These are phyloP conservation scores for Penicillium herquei DNA, from an alignment of 495 filamentous ascomycete species.

Conservation along the genomic window DNA sequence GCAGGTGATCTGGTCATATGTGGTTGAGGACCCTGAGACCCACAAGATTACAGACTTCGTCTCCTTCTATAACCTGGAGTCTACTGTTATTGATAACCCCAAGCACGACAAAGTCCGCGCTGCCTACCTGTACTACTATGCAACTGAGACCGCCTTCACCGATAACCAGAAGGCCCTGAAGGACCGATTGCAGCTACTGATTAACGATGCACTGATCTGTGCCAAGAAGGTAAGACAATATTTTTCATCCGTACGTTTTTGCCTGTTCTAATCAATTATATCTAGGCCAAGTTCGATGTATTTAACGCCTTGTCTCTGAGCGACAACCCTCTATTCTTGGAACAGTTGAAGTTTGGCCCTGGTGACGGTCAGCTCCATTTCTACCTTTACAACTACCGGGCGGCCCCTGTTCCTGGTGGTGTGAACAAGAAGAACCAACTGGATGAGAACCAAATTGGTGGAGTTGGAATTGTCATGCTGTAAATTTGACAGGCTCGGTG, in stretches of 20 bases:
- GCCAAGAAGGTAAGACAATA: conserved; percentile 63
- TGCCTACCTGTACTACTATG: conserved; percentile 96
- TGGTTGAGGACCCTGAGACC: conserved; percentile 73
- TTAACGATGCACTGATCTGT: conserved; percentile 82
- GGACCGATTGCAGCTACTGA: conserved; percentile 67
- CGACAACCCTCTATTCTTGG: conserved; percentile 90
- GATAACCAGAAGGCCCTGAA: conserved; percentile 59
- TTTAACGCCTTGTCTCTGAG: conserved; percentile 93
- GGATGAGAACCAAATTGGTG: conserved; percentile 73
- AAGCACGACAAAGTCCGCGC: conserved; percentile 78
- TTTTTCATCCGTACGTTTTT: neutral
- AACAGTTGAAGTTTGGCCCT: conserved; percentile 86
- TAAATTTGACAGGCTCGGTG: conserved; percentile 31
- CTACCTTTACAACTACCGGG: conserved; percentile 95
- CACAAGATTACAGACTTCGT: conserved; percentile 93
- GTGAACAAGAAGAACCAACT: conserved; percentile 73
- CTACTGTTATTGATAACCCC: conserved; percentile 75
- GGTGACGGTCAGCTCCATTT: conserved; percentile 94
- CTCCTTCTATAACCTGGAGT: conserved; percentile 94
- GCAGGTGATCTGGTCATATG: conserved; percentile 87
- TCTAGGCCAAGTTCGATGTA: conserved; percentile 79
- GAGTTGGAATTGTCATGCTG: conserved; percentile 86
- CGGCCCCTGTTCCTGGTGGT: conserved; percentile 75
- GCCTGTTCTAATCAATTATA: conserved; percentile 7
- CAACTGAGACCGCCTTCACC: conserved; percentile 74